phyloP scores from a whole-genome alignment of 306 rosid genomes.

The Crotalaria pallida region DNA sequence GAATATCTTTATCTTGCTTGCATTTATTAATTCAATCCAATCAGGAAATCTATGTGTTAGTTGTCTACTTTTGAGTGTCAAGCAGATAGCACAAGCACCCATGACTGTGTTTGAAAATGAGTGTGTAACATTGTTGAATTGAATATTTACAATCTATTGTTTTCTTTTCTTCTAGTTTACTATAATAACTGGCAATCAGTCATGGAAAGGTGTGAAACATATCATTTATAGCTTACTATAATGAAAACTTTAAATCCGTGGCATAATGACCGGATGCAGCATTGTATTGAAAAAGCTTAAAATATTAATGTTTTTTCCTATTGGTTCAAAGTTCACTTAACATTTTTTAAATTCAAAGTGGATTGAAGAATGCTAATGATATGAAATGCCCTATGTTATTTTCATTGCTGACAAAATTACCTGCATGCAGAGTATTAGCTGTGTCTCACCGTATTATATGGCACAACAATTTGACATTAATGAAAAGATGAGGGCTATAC shows the following conservation, averaged over 20 bases:
- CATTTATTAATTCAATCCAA: not conserved
- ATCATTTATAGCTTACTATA: not conserved
- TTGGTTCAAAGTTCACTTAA: not conserved
- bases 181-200: not conserved
- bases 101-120: not conserved
- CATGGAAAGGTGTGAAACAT: not conserved
- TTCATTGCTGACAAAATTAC: constrained; percentile 15
- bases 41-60: not conserved
- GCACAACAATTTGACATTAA: constrained; percentile 72
- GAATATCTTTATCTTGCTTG: not conserved
- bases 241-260: not conserved
- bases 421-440: constrained; percentile 52
- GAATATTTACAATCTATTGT: not conserved
- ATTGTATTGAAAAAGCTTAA: not conserved
- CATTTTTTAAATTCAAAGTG: not conserved
- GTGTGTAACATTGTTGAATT: not conserved
- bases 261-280: not conserved
- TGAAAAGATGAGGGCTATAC: constrained; percentile 91
- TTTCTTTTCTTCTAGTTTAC: not conserved
- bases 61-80: not conserved
- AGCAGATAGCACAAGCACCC: not conserved
- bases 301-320: not conserved
- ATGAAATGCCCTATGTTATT: not conserved
- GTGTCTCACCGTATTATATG: constrained; percentile 70
- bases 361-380: not conserved